Conservation (phyloP, 2,329 filamentous ascomycete species). For the Pestalotiopsis sp. region DNA sequence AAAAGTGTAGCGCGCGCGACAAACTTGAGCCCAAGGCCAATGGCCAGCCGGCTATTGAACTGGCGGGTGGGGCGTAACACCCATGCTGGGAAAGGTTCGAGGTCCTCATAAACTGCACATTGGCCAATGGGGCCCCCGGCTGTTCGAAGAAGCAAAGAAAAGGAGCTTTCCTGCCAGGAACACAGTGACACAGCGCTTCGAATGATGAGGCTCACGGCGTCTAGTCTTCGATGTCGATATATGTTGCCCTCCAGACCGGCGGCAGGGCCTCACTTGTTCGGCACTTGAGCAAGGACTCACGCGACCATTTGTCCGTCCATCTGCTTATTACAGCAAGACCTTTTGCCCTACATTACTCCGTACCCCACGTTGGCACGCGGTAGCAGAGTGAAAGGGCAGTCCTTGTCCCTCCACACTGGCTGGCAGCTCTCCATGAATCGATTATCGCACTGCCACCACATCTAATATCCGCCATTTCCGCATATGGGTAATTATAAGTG, state of each 20-base stretch:
- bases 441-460: background rate
- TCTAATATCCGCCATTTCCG: slow-evolving; percentile 6
- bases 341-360: background rate
- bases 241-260: background rate
- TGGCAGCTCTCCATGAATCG: background rate
- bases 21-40: background rate
- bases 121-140: no score
- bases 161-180: no score
- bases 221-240: background rate
- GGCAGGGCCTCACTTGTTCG: background rate
- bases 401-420: background rate
- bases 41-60: background rate
- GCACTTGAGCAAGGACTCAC: background rate
- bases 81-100: background rate
- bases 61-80: background rate
- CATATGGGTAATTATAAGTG: slow-evolving; percentile 4
- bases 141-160: no score
- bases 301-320: background rate
- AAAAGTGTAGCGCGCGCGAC: slow-evolving; percentile 2
- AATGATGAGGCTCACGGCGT: background rate
- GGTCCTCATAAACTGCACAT: background rate
- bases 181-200: no score
- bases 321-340: background rate
- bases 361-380: background rate
- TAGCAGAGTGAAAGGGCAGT: background rate